A percentile compares a stretch with the other conserved stretches of the same genome.
These are phyloP conservation scores for Agaricus sinodeliciosus DNA, from an alignment of 768 basidiomycete genomes.

Conservation along the genomic window DNA sequence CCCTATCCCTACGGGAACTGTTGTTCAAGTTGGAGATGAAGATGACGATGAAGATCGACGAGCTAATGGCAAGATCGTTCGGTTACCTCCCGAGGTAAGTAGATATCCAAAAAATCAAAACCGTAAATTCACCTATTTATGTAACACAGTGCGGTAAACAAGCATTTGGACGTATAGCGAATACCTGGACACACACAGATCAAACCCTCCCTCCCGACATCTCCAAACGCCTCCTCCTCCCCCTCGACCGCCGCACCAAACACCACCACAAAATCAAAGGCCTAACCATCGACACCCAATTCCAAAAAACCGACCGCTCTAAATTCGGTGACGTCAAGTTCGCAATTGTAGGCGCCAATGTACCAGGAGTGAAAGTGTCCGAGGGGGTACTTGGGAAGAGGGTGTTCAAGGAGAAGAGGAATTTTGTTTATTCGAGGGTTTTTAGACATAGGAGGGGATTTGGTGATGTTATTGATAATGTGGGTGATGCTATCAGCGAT, in stretches of 20 bases:
- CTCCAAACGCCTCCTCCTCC: slow-evolving; percentile 6
- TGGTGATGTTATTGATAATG: slow-evolving; percentile 21
- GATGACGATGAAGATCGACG: slow-evolving; percentile 10
- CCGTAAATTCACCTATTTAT: too few species aligned
- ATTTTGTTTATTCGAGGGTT: background rate
- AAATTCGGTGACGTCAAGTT: slow-evolving; percentile 10
- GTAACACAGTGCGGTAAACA: slow-evolving; percentile 19
- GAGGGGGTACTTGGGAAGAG: slow-evolving; percentile 2
- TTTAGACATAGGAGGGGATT: background rate
- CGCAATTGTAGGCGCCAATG: slow-evolving; percentile 11
- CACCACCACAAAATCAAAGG: too few species aligned
- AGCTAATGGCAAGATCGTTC: slow-evolving; percentile 35
- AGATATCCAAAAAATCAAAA: too few species aligned
- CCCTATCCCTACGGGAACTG: background rate
- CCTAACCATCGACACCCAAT: slow-evolving; percentile 1
- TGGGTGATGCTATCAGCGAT: too few species aligned
- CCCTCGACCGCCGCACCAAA: too few species aligned
- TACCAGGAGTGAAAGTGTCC: slow-evolving; percentile 10
- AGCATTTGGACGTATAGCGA: slow-evolving; percentile 17
- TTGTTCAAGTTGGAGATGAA: background rate
- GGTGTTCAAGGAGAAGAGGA: background rate
- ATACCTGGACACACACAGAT: slow-evolving; percentile 15
- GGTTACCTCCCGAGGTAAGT: slow-evolving; percentile 45
- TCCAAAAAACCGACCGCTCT: background rate
- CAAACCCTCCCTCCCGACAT: slow-evolving; percentile 16